phyloP scores from a whole-genome alignment of 257 asterid species.

The Lithospermum erythrorhizon region DNA sequence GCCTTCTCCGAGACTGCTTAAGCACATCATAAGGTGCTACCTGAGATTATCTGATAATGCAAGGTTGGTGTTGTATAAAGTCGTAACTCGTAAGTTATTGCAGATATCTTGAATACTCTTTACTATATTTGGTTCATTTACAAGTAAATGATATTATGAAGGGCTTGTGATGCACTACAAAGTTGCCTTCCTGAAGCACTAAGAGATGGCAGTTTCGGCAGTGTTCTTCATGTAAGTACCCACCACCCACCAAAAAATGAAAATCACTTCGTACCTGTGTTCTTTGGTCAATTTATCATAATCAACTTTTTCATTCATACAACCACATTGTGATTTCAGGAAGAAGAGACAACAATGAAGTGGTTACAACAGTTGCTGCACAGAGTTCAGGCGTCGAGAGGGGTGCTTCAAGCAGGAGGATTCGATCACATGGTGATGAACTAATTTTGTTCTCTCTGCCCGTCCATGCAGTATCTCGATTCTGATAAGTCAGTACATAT shows the following conservation, averaged over 20 bases:
- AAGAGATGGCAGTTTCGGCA: slow-evolving; percentile 63
- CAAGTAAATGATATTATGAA: slow-evolving; percentile 9
- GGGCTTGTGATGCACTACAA: slow-evolving; percentile 86
- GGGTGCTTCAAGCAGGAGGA: slow-evolving; percentile 50
- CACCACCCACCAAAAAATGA: neutral
- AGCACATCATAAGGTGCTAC: slow-evolving; percentile 89
- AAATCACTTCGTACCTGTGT: too few species aligned
- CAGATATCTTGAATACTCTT: neutral
- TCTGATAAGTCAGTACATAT: too few species aligned
- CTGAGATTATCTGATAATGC: slow-evolving; percentile 77
- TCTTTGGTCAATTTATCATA: neutral
- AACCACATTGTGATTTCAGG: slow-evolving; percentile 31
- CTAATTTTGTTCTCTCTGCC: neutral
- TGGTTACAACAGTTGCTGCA: slow-evolving; percentile 75
- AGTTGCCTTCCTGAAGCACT: slow-evolving; percentile 79
- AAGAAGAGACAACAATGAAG: slow-evolving; percentile 71
- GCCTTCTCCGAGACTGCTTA: slow-evolving; percentile 67
- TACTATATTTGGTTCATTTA: neutral
- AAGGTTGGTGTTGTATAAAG: slow-evolving; percentile 28
- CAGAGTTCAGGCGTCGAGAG: slow-evolving; percentile 78
- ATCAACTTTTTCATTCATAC: neutral
- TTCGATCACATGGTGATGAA: slow-evolving; percentile 52
- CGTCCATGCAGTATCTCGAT: neutral
- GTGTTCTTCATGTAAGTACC: slow-evolving; percentile 71
- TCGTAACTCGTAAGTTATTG: too few species aligned